Conservation (phyloP, 2,329 filamentous ascomycete species). For the Aurifilum marmelostoma region DNA sequence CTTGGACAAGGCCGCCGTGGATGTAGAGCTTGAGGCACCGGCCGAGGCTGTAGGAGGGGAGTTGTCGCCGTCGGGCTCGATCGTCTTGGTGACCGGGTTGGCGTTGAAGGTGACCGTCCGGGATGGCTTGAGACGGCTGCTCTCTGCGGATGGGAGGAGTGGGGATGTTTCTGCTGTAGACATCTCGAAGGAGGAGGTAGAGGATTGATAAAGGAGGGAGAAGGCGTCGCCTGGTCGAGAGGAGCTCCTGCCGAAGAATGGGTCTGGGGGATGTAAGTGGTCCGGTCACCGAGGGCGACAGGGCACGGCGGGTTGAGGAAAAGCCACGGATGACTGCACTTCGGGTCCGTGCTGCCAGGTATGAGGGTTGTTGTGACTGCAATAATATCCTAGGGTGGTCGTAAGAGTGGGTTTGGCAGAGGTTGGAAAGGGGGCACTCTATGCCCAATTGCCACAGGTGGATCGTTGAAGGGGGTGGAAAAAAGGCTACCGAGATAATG, state of each 20-base stretch:
- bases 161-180: slow-evolving; percentile 33
- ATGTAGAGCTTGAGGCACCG: slow-evolving; percentile 37
- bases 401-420: slow-evolving; percentile 10
- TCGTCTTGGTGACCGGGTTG: slow-evolving; percentile 65
- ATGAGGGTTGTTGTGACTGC: not conserved
- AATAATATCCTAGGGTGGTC: slow-evolving; percentile 6
- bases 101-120: slow-evolving; percentile 80
- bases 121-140: slow-evolving; percentile 47
- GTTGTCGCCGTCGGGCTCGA: slow-evolving; percentile 52
- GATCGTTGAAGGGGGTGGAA: not conserved
- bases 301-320: not conserved
- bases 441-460: slow-evolving; percentile 3
- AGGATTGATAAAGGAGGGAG: not conserved
- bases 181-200: slow-evolving; percentile 16
- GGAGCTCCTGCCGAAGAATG: not conserved
- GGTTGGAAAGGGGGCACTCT: slow-evolving; percentile 12
- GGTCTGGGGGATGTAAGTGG: not conserved
- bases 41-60: slow-evolving; percentile 33
- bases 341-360: not conserved
- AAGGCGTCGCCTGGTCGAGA: not conserved
- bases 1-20: slow-evolving; percentile 76
- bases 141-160: slow-evolving; percentile 32
- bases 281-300: not conserved
- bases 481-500: slow-evolving; percentile 7
- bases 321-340: not conserved